Evolutionary conservation across 768 basidiomycete genomes (phyloP), one percentile per base, ranked within the genome.

Genomic region (Suillus americanus): DNA sequence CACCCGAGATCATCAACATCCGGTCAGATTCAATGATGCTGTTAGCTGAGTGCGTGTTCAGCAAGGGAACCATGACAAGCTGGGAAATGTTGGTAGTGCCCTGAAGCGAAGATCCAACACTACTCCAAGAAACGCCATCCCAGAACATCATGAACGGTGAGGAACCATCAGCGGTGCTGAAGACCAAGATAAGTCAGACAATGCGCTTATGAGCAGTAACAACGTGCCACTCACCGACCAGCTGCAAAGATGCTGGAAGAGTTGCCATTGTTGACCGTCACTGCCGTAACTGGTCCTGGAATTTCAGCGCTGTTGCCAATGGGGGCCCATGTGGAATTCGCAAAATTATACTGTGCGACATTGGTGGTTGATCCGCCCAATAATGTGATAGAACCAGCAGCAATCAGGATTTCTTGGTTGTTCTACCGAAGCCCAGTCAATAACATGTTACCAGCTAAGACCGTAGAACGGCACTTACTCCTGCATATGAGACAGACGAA

Each of bases 281-380:
- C 74, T 13, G 97, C 95, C 3, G 94, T 91, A 2, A 95, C 91
- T 3, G 95, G 95, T 3, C 97, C 97, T 53, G 95, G 94, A 28
- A 98, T 80, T 55, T 85, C 81, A 14, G 75, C 73, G 14, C 84
- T 75, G 53, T 79, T 72, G 12, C 92, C 94, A 33, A 95, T 72
- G 1, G 88, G 73, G 9, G 79, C 78, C 97, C 97, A 99, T 2
- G 87, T 88, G 3, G 78, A 70, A 71, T 94, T 95, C 41, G 83
- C 69, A 71, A 96, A 87, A 64, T 82, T 81, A 75, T 85, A 98
- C 62, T 83, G 80, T 0, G 87, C 91, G 55, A 97, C 89, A 72
- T 92, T 93, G 13, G 90, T 83, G 4, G 83, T 73, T 9, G 84
- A 85, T 54, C 84, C 85, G 69, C 86, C 85, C 1, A 87, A 30